phyloP scores from a whole-genome alignment of 768 basidiomycete genomes.

The Chalciporus chontae region DNA sequence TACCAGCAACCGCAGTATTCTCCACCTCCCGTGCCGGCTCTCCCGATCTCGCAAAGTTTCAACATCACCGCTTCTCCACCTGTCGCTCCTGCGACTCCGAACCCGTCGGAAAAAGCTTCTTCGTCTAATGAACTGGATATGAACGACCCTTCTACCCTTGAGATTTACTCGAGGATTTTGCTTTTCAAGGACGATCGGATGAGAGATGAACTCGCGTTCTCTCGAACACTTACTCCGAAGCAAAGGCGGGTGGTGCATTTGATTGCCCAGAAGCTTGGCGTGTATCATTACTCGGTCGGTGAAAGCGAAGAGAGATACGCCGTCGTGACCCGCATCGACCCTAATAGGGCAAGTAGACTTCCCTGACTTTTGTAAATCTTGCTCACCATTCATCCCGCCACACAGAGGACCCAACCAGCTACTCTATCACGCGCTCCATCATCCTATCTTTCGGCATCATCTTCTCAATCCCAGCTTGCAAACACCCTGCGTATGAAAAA shows the following conservation, averaged over 20 bases:
- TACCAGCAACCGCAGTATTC: slow-evolving; percentile 67
- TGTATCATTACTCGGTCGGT: slow-evolving; percentile 91
- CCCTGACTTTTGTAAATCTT: slow-evolving; percentile 4
- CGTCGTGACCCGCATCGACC: slow-evolving; percentile 89
- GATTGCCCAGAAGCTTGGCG: slow-evolving; percentile 93
- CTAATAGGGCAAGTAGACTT: slow-evolving; percentile 59
- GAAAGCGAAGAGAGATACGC: slow-evolving; percentile 92
- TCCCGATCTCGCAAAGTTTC: slow-evolving; percentile 41
- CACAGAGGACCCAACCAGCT: slow-evolving; percentile 41
- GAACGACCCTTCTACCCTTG: slow-evolving; percentile 92
- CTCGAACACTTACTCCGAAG: slow-evolving; percentile 77
- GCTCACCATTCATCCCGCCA: slow-evolving; percentile 19
- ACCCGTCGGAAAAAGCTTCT: slow-evolving; percentile 60
- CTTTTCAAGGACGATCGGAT: slow-evolving; percentile 97
- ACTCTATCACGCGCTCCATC: slow-evolving; percentile 82
- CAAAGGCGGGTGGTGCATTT: slow-evolving; percentile 93
- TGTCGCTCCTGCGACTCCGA: slow-evolving; percentile 55
- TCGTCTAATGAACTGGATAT: slow-evolving; percentile 79
- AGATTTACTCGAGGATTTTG: slow-evolving; percentile 94
- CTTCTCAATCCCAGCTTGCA: slow-evolving; percentile 40
- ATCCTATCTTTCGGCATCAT: slow-evolving; percentile 64
- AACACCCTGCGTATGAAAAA: slow-evolving; percentile 84
- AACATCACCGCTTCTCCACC: slow-evolving; percentile 48
- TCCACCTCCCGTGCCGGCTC: slow-evolving; percentile 45
- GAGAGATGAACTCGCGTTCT: slow-evolving; percentile 96